Base-by-base conservation (phyloP, 441 rosid genomes). In the Arabidopsis lyrata region DNA sequence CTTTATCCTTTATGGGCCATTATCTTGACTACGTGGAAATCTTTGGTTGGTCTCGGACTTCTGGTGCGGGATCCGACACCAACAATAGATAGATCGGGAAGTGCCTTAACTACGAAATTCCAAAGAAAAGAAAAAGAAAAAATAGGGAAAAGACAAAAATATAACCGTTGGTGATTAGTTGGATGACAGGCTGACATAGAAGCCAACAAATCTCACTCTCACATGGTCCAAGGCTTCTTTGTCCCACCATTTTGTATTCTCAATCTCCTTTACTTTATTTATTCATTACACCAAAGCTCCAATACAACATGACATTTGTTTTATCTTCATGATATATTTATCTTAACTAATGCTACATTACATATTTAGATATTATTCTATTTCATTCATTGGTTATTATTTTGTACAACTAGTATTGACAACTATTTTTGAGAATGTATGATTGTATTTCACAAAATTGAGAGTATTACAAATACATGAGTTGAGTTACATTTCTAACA, bases 141-240 rank as follows among this genome's bases (percentile, higher is more conserved):
- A 29, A 29, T 29, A 5, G 5, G 24, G 5, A 16, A 47, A 47
- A 47, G 11, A 47, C 1, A 47, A 15, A 47, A 10, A 47, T 47
- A 47, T 47, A 7, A 15, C 50, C 53, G 27, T 48, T 48, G 53
- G 6, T 48, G 53, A 48, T 48, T 48, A 48, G 53, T 48, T 48
- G 53, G 12, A 18, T 18, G 53, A 47, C 24, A 47, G 52, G 24
- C 52, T 47, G 0, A 15, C 52, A 16, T 16, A 47, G 24, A 47
- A 47, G 52, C 52, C 24, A 16, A 48, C 53, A 34, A 48, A 18
- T 10, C 53, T 48, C 27, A 15, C 52, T 0, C 52, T 47, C 52
- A 48, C 27, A 48, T 48, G 54, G 6, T 0, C 29, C 13, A 0
- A 48, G 5, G 12, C 53, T 18, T 48, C 29, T 48, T 12, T 18